phyloP scores from a whole-genome alignment of 1,284 basidiomycete genomes.

The Cryptococcus amylolentus region DNA sequence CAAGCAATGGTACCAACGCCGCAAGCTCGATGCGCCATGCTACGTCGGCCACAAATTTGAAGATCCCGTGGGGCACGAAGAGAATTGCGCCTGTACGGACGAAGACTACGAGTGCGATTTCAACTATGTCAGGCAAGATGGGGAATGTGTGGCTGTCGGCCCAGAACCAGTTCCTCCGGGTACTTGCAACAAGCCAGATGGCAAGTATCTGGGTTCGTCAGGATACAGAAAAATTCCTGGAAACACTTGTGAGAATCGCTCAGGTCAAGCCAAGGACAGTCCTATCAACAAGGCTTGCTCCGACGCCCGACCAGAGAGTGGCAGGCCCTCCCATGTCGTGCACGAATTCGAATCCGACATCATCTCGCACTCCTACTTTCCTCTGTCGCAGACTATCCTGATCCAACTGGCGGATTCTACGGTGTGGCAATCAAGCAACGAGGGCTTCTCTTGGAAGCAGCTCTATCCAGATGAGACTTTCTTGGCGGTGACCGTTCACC shows the following conservation, averaged over 20 bases:
- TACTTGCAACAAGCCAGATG: slow-evolving; percentile 62
- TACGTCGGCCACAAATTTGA: slow-evolving; percentile 89
- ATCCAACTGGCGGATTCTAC: slow-evolving; percentile 71
- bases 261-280: slow-evolving; percentile 62
- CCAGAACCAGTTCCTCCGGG: slow-evolving; percentile 80
- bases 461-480: slow-evolving; percentile 62
- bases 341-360: slow-evolving; percentile 70
- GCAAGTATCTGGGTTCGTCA: slow-evolving; percentile 79
- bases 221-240: slow-evolving; percentile 92
- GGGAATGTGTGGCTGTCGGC: slow-evolving; percentile 72
- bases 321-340: slow-evolving; percentile 65
- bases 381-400: slow-evolving; percentile 66
- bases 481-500: slow-evolving; percentile 81
- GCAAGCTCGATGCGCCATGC: slow-evolving; percentile 80
- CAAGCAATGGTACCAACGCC: slow-evolving; percentile 91
- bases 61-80: slow-evolving; percentile 77
- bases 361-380: slow-evolving; percentile 69
- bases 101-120: slow-evolving; percentile 84
- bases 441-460: slow-evolving; percentile 86
- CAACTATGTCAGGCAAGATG: slow-evolving; percentile 57
- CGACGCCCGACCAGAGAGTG: slow-evolving; percentile 68
- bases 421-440: slow-evolving; percentile 90
- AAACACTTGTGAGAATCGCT: slow-evolving; percentile 68
- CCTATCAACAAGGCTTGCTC: slow-evolving; percentile 70
- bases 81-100: slow-evolving; percentile 77